Evolutionary conservation across 2,329 filamentous ascomycete genomes (phyloP).

Genomic region (Epichloe baconii): DNA sequence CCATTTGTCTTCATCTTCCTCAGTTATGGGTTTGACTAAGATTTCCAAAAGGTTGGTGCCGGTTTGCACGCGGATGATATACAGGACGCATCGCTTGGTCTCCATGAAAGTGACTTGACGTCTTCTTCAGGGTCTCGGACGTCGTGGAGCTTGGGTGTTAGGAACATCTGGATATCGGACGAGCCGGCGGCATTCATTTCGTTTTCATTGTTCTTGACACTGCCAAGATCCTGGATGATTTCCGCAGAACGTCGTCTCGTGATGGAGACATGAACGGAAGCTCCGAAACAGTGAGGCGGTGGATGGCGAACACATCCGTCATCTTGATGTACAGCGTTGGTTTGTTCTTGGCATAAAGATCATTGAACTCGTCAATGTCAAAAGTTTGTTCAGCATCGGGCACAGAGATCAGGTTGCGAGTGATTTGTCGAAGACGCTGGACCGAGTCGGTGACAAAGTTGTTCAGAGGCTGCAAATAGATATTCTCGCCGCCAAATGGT

Average conservation of each 20-base stretch:
- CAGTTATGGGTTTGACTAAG: conserved; percentile 73
- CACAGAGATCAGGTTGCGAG: conserved; percentile 66
- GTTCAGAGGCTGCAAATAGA: conserved; percentile 91
- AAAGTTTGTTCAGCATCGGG: conserved; percentile 83
- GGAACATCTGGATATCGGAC: conserved; percentile 78
- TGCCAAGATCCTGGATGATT: conserved; percentile 85
- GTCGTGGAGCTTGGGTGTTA: conserved; percentile 81
- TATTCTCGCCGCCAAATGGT: conserved; percentile 84
- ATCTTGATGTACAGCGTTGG: conserved; percentile 99
- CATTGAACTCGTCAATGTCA: conserved; percentile 98
- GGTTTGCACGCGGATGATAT: conserved; percentile 93
- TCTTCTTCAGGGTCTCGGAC: conserved; percentile 87
- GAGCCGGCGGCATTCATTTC: conserved; percentile 81
- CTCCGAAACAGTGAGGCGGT: conserved; percentile 73
- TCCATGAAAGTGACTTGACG: conserved; percentile 88
- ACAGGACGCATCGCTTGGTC: conserved; percentile 91
- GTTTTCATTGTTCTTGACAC: conserved; percentile 89
- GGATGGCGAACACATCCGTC: conserved; percentile 91
- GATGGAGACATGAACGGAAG: conserved; percentile 63
- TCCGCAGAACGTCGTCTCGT: conserved; percentile 83
- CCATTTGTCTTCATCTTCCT: conserved; percentile 88
- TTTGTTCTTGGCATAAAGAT: conserved; percentile 90
- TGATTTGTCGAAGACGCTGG: conserved; percentile 63
- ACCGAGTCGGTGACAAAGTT: conserved; percentile 80
- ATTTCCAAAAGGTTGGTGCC: conserved; percentile 91